Evolutionary conservation across 768 basidiomycete genomes (phyloP), one percentile per base, ranked within the genome.

Genomic region (Nevesoporus exiguus): DNA sequence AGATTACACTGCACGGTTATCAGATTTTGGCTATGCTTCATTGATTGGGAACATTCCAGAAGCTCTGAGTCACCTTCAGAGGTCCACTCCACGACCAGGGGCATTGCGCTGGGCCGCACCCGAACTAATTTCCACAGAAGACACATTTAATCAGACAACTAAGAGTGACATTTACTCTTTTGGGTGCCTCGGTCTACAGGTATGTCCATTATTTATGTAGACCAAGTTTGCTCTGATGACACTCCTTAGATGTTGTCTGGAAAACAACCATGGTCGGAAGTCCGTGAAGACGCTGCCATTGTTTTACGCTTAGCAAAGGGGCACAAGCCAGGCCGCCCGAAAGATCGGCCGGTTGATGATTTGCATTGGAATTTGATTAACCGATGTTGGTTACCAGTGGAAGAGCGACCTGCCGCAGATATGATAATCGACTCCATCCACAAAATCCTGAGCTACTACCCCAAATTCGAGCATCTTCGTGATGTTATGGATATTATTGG

Each of bases 1-100:
- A 22, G 39, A 60, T 5, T 57, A 70, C 22, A 70, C 68, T 22
- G 77, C 72, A 0, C 69, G 71, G 11, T 57, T 80, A 6, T 69
- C 72, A 31, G 78, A 80, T n/a, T n/a, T n/a, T n/a, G n/a, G n/a
- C n/a, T n/a, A n/a, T n/a, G n/a, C n/a, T n/a, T n/a, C n/a, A n/a
- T 8, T 62, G 11, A 30, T 52, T 6, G 59, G 53, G 3, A 55
- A 49, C 7, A 59, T 52, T 9, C 54, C 54, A 0, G 52, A 59
- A 33, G 48, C 31, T 2, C 17, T 42, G 22, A 2, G 3, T 1
- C 59, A 58, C 17, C 54, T 62, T 0, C 54, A 47, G 4, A 36
- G 34, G 49, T 47, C 46, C 30, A 33, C 31, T 17, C 5, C 21
- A 9, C 21, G 46, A 24, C 46, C 30, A 4, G 45, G 43, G 6